A percentile compares a stretch with the other conserved stretches of the same genome.
These are phyloP conservation scores for Rhytidhysteron rufulum DNA, from an alignment of 2,329 filamentous ascomycete genomes.

Conservation along the genomic window DNA sequence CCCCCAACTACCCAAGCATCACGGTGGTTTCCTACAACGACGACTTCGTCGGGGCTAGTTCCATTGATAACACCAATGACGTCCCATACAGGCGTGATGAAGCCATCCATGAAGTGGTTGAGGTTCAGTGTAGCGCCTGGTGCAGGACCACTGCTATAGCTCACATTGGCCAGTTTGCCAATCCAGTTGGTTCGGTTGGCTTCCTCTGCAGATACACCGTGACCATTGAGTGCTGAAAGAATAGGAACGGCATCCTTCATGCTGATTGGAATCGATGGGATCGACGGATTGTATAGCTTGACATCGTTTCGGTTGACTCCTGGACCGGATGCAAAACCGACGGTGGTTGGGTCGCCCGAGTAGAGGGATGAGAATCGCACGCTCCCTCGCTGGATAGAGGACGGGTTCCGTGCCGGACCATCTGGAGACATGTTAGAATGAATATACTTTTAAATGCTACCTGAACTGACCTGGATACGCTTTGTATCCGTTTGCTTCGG, in stretches of 20 bases:
- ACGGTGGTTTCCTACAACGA: slow-evolving; percentile 47
- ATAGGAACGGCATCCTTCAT: slow-evolving; percentile 28
- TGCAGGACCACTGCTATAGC: slow-evolving; percentile 39
- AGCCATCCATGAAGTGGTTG: slow-evolving; percentile 70
- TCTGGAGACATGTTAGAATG: slow-evolving; percentile 19
- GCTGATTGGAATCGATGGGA: slow-evolving; percentile 30
- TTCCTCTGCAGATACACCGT: slow-evolving; percentile 26
- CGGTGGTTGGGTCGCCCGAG: slow-evolving; percentile 20
- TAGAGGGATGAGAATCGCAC: slow-evolving; percentile 59
- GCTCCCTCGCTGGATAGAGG: slow-evolving; percentile 38
- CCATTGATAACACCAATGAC: slow-evolving; percentile 62
- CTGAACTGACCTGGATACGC: slow-evolving; percentile 26
- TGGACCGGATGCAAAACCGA: slow-evolving; percentile 28
- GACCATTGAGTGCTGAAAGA: slow-evolving; percentile 28
- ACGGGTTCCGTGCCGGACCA: slow-evolving; percentile 39
- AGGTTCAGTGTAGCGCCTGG: slow-evolving; percentile 44
- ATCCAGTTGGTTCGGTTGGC: slow-evolving; percentile 31
- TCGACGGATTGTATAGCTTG: slow-evolving; percentile 23
- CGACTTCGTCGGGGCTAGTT: slow-evolving; percentile 51
- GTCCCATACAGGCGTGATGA: slow-evolving; percentile 75
- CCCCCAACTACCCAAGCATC: slow-evolving; percentile 50
- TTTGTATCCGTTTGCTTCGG: slow-evolving; percentile 36
- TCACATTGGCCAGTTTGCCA: slow-evolving; percentile 26
- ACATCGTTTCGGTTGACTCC: slow-evolving; percentile 24
- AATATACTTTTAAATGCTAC: background rate